Percentiles rank a stretch among this genome's conserved stretches.
phyloP scores from a whole-genome alignment of 768 basidiomycete genomes.

The Tricholoma bakamatsutake region DNA sequence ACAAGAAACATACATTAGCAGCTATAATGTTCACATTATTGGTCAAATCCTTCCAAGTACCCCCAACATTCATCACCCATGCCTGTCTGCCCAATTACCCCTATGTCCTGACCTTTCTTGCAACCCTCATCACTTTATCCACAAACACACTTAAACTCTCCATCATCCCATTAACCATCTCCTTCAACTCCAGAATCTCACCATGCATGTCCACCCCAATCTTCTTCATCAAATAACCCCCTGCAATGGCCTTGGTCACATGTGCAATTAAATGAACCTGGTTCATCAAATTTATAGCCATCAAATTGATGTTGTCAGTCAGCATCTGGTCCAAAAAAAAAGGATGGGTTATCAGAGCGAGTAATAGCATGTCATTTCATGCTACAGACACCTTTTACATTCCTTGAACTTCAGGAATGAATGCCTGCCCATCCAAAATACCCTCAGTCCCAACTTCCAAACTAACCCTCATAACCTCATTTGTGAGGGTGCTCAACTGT shows the following conservation, averaged over 20 bases:
- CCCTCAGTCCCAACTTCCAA: constrained; percentile 85
- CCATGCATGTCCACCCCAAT: no score
- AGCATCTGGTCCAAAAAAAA: constrained; percentile 41
- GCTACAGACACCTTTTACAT: constrained; percentile 43
- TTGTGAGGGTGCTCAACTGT: constrained; percentile 79
- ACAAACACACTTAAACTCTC: no score
- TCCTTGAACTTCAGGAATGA: constrained; percentile 83
- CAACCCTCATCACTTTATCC: no score
- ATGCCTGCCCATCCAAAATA: constrained; percentile 82
- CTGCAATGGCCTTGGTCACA: constrained; percentile 84
- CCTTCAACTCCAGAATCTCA: no score
- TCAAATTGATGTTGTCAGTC: constrained; percentile 76
- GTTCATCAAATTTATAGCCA: constrained; percentile 73
- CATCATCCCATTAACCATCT: no score
- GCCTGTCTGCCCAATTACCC: constrained; percentile 45
- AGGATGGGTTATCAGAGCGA: not conserved
- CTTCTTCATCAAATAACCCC: no score
- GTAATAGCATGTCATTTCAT: not conserved
- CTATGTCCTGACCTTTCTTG: constrained; percentile 29
- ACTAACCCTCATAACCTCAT: constrained; percentile 81
- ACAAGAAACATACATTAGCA: constrained; percentile 60
- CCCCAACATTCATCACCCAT: constrained; percentile 87
- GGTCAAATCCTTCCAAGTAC: constrained; percentile 96
- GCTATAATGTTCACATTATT: constrained; percentile 41
- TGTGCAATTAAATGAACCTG: constrained; percentile 87